Base-by-base conservation (phyloP, 192 early-diverging fungal species). In the Irineochytrium annulatum region DNA sequence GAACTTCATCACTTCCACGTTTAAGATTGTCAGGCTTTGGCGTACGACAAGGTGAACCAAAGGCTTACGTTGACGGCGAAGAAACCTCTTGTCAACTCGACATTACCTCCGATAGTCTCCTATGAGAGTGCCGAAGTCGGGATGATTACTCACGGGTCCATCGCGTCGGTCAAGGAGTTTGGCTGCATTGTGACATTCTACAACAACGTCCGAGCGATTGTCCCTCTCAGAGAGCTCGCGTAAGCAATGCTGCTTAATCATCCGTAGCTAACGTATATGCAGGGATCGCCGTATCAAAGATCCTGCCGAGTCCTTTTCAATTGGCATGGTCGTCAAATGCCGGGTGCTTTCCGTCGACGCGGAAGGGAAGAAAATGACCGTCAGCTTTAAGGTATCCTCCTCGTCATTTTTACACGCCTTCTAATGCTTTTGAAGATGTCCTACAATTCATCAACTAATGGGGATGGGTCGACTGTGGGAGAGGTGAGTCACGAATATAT, bases 181-280 rank as follows among this genome's bases (percentile, higher is more conserved):
- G 91, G 91, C 39, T 85, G 83, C 52, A 70, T 92, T 34, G 84
- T 94, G 5, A 55, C 62, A 8, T 93, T 96, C 55, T 97, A 87
- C 78, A 85, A 88, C 72, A 76, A 87, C 43, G 67, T 90, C 5
- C 65, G 69, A 45, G 89, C 78, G 1, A 79, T 94, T 59, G 81
- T 78, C 26, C 91, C 88, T n/a, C 74, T 77, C 29, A 53, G 73
- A 11, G 89, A 93, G 63, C 80, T 88, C 39, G 67, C 45, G 22
- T 59, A 54, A 4, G 46, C 31, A 3, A n/a, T n/a, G n/a, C n/a
- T 19, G 48, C 48, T 51, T 19, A 27, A 5, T 26, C 11, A 5
- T 32, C 26, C 8, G 30, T 32, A 14, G 20, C 32, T 22, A 13
- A 44, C 56, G 4, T 58, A 39, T 4, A 8, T 13, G 6, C 58